A percentile compares a stretch with the other conserved stretches of the same genome.
Evolutionary conservation across 2,329 filamentous ascomycete species (phyloP).

Genomic region (Amauroascus verrucosus): DNA sequence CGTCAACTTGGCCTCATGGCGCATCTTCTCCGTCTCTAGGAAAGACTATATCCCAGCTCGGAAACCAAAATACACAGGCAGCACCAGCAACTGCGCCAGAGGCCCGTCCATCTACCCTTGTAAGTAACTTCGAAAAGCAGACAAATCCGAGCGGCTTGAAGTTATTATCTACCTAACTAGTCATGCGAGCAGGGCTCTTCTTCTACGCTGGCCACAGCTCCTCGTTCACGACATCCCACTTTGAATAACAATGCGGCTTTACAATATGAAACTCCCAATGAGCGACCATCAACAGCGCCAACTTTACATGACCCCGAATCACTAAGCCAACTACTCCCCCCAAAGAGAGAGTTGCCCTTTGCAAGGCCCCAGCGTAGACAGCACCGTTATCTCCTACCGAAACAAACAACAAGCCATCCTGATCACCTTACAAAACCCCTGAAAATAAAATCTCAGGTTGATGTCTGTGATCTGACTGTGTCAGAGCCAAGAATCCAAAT

Average conservation of each 20-base stretch:
- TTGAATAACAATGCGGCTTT: neutral
- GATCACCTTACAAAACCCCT: neutral
- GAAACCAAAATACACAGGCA: neutral
- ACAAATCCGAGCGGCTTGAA: too few relatives aligned
- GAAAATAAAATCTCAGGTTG: neutral
- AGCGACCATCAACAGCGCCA: constrained; percentile 23
- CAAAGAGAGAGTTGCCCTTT: constrained; percentile 36
- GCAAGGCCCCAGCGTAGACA: constrained; percentile 19
- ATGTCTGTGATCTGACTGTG: neutral
- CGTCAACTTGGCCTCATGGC: neutral
- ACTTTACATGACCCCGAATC: constrained; percentile 22
- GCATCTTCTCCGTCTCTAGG: neutral
- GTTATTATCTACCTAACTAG: neutral
- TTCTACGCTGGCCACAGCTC: constrained; percentile 3
- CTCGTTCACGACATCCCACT: neutral
- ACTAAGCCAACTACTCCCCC: constrained; percentile 33
- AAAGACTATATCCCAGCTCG: neutral
- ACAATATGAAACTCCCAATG: neutral
- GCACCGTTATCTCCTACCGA: neutral
- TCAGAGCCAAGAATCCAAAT: neutral
- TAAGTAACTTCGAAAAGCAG: neutral
- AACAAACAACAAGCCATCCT: neutral
- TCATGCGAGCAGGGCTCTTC: constrained; percentile 8
- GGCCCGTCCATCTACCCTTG: constrained; percentile 12
- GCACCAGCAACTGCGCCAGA: neutral